Conservation (phyloP, 116 monocot species). For the Trichopus zeylanicus region DNA sequence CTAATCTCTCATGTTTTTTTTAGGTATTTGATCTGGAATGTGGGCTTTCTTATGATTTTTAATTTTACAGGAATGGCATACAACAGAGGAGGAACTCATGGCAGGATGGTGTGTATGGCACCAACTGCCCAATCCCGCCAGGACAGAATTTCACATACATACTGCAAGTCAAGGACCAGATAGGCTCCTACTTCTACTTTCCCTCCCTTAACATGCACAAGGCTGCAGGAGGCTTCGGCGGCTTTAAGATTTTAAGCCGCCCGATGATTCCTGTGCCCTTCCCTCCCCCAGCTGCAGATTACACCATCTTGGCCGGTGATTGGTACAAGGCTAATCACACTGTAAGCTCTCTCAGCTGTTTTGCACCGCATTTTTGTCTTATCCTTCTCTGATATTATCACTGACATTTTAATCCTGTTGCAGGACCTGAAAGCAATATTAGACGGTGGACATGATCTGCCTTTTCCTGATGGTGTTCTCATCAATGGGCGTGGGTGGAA, state of each 20-base stretch:
- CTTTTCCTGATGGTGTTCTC: constrained; percentile 70
- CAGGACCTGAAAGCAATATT: constrained; percentile 48
- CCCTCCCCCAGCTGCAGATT: constrained; percentile 58
- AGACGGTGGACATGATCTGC: constrained; percentile 51
- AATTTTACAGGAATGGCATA: constrained; percentile 59
- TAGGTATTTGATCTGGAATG: too few relatives aligned
- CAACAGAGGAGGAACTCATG: constrained; percentile 78
- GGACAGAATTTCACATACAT: constrained; percentile 66
- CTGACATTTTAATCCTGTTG: not conserved
- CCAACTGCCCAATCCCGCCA: constrained; percentile 83
- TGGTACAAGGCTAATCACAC: constrained; percentile 63
- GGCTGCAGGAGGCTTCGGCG: constrained; percentile 83
- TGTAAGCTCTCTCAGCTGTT: constrained; percentile 9
- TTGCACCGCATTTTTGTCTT: too few relatives aligned
- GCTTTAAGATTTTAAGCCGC: constrained; percentile 54
- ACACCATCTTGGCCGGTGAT: constrained; percentile 58
- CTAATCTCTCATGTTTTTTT: too few relatives aligned
- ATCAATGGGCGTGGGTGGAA: constrained; percentile 72
- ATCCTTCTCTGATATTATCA: not conserved
- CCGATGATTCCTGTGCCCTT: constrained; percentile 74
- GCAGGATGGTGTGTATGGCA: constrained; percentile 85
- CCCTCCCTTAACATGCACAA: constrained; percentile 84
- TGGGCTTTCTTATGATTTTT: too few relatives aligned
- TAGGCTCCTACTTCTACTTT: constrained; percentile 82
- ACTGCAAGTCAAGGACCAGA: constrained; percentile 83